Evolutionary conservation across 2,329 filamentous ascomycete species (phyloP), one percentile per base, ranked within the genome.

Genomic region (Hypoxylon sp.): DNA sequence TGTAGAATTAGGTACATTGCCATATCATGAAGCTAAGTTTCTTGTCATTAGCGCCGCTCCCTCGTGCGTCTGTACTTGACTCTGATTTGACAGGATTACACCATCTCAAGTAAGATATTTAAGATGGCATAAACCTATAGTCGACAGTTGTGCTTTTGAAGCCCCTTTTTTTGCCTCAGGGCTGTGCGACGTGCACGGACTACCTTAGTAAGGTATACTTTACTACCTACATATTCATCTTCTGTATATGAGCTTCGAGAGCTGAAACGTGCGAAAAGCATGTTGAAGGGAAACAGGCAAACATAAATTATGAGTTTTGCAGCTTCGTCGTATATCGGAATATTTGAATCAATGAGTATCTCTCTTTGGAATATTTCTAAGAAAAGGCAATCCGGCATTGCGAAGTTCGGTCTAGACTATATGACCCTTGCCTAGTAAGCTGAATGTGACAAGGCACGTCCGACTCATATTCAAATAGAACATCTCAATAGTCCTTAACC

Each of bases 161-260:
- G 14, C 21, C 51, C 51, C 41, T 30, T 54, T 53, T 45, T 53
- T 32, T 8, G 39, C 30, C 37, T 43, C 25, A n/a, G n/a, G n/a
- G n/a, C n/a, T 30, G 37, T 54, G 39, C 34, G 11, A 54, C 34
- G n/a, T 30, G 21, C 19, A 14, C 11, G 19, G 16, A 29, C 12
- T 32, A 14, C 14, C 52, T 54, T 54, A 54, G 25, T 54, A 54
- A 54, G 52, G 27, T 54, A 54, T 54, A 43, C 8, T 19, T 5
- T 12, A 8, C 21, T 3, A 6, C n/a, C n/a, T n/a, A n/a, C n/a
- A n/a, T n/a, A n/a, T n/a, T n/a, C n/a, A 19, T 21, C 16, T 11
- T 8, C n/a, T 41, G 9, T 6, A 5, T 21, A 41, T 11, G 7
- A 41, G 16, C 16, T 9, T 21, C 5, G 8, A 41, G 37, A 41